Base-by-base conservation (phyloP, 208 protist genomes). In the Wallacemonas sp. region DNA sequence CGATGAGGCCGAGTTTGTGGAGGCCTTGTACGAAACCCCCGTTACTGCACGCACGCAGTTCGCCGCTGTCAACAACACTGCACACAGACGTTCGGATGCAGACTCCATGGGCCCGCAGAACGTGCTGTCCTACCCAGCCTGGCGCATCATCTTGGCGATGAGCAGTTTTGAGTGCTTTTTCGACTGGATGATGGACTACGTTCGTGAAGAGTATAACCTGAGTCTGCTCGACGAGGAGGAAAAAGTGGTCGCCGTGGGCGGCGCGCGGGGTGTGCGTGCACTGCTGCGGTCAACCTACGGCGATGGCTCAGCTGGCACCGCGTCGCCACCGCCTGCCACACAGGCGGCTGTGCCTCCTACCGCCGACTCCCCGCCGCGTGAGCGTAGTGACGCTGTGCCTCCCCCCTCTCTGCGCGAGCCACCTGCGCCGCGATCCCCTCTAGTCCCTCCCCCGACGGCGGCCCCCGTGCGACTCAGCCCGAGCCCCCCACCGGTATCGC, bases 131-230 rank as follows among this genome's bases (percentile, higher is more conserved):
- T 95, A 87, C 53, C 80, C 79, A 1, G 84, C 87, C 30, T 92
- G 87, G 83, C 80, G 85, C 22, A 61, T 95, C 15, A 53, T 95
- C 38, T 73, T 88, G 27, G 78, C 87, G 3, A 89, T 92, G 61
- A 91, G 78, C 48, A 78, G 74, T 57, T 95, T 93, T 71, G 76
- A 91, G 39, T 72, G 77, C 59, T 95, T 95, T 61, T 87, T 84
- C 54, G 53, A 29, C 5, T 89, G 83, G 76, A 90, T 95, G 80
- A 78, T 88, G 72, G 87, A 93, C 62, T 93, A 91, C 69, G 85
- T 93, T 45, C 71, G 74, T 12, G 90, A 93, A 63, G 85, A 93
- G 63, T 93, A 91, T 66, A 70, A 85, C 36, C 65, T 88, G 45
- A 75, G 65, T 38, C 15, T 48, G 5, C 38, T 59, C 32, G 59